phyloP scores from a whole-genome alignment of 2,329 filamentous ascomycete genomes.

The Bretziella fagacearum region DNA sequence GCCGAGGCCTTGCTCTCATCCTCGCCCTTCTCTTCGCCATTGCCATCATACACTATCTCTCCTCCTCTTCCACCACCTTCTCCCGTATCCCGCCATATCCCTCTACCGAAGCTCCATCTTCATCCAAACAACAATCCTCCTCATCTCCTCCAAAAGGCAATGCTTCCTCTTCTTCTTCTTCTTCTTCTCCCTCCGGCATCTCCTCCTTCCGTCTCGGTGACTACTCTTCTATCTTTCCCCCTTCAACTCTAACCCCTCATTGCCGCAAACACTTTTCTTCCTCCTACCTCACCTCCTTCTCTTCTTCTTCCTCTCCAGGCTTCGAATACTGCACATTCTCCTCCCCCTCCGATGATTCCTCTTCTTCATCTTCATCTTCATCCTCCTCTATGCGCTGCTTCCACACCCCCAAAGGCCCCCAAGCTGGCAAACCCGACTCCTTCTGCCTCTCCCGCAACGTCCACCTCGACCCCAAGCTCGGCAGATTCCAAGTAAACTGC shows the following conservation, averaged over 20 bases:
- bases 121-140: neutral
- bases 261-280: constrained; percentile 8
- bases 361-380: neutral
- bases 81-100: neutral
- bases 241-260: neutral
- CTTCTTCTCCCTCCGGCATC: no score
- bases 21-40: no score
- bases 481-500: neutral
- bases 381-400: constrained; percentile 17
- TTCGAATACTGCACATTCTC: constrained; percentile 8
- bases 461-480: constrained; percentile 15
- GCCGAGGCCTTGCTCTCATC: no score
- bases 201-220: neutral
- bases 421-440: constrained; percentile 16
- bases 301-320: neutral
- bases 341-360: no score
- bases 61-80: no score
- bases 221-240: neutral
- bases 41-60: no score
- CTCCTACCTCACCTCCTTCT: constrained; percentile 1
- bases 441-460: constrained; percentile 18
- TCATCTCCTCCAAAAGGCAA: no score
- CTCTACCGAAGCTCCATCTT: neutral
- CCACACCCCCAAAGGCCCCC: constrained; percentile 16
- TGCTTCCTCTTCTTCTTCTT: no score